Base-by-base conservation (phyloP, 2,329 filamentous ascomycete species). In the Atkinsonella texensis region DNA sequence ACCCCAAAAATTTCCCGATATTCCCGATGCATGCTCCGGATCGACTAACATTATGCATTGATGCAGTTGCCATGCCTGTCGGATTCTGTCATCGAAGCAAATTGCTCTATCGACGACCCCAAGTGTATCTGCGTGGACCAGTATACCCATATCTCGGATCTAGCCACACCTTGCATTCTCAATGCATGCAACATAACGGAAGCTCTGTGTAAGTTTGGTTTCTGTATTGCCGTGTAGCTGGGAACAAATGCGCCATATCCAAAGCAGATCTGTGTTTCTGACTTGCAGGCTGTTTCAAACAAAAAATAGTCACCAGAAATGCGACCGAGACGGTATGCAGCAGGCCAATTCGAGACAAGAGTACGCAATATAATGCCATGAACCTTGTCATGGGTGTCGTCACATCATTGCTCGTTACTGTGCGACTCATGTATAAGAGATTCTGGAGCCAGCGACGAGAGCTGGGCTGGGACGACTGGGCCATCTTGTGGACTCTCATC, bases 51-150 rank as follows among this genome's bases (percentile, higher is more conserved):
- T 32, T 17, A 8, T 32, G 15, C 18, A 20, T 1, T 17, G 11
- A n/a, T 48, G 9, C 17, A 53, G 52, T 32, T 50, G 6, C 15
- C 32, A 12, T 51, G 52, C 40, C 52, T 53, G 13, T 13, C 20
- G 11, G 6, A 45, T 6, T 48, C 43, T 6, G 40, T 48, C 15
- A 2, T 20, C 43, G 40, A 48, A 32, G 48, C 43, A 32, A 63
- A 60, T 57, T 54, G 52, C 35, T 40, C 49, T 3, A 15, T 33
- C n/a, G 4, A 18, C 7, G 52, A 54, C 46, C n/a, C 46, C 12
- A 41, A 48, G 33, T 54, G 52, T 40, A 75, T 73, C 57, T 76
- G 73, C n/a, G 56, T 62, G 47, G 58, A 58, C 56, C 55, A 57
- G 18, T 52, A 47, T 17, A 23, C 15, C n/a, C 17, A 46, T 28